A percentile compares a stretch with the other conserved stretches of the same genome.
phyloP scores from a whole-genome alignment of 2,329 filamentous ascomycete species.

The Domatiomyces globalis region DNA sequence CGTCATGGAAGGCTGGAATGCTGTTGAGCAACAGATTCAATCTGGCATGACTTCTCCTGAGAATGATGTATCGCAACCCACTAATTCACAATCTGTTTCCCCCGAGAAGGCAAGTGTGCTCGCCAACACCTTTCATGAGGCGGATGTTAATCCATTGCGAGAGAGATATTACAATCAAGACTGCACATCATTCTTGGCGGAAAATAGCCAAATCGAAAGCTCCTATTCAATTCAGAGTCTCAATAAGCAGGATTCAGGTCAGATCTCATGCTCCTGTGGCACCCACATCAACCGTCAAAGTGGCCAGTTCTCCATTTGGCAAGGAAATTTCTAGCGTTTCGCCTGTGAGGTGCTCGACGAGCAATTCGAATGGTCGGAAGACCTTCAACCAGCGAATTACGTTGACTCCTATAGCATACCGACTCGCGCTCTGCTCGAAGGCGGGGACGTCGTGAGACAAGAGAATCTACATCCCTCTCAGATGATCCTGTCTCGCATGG shows the following conservation, averaged over 20 bases:
- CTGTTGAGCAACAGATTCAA: slow-evolving; percentile 6
- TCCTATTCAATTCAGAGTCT: no score
- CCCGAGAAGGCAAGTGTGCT: no score
- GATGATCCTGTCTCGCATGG: slow-evolving; percentile 15
- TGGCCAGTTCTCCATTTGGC: slow-evolving; percentile 6
- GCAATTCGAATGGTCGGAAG: slow-evolving; percentile 9
- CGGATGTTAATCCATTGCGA: no score
- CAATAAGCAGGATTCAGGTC: no score
- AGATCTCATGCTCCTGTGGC: not conserved
- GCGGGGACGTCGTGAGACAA: slow-evolving; percentile 14
- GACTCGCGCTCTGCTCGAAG: slow-evolving; percentile 13
- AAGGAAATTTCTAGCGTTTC: slow-evolving; percentile 3
- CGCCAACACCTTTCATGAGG: no score
- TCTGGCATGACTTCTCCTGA: no score
- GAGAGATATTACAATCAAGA: no score
- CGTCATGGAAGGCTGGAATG: slow-evolving; percentile 15
- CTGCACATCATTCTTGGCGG: no score
- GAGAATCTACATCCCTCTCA: slow-evolving; percentile 14
- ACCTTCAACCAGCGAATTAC: slow-evolving; percentile 1
- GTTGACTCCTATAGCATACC: slow-evolving; percentile 3
- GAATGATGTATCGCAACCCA: no score
- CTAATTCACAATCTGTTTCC: no score
- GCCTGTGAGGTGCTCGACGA: slow-evolving; percentile 8
- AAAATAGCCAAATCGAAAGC: no score
- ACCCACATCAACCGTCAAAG: not conserved